Evolutionary conservation across 2,329 filamentous ascomycete species (phyloP), one percentile per base, ranked within the genome.

Genomic region (Penicillium fuscoglaucum): DNA sequence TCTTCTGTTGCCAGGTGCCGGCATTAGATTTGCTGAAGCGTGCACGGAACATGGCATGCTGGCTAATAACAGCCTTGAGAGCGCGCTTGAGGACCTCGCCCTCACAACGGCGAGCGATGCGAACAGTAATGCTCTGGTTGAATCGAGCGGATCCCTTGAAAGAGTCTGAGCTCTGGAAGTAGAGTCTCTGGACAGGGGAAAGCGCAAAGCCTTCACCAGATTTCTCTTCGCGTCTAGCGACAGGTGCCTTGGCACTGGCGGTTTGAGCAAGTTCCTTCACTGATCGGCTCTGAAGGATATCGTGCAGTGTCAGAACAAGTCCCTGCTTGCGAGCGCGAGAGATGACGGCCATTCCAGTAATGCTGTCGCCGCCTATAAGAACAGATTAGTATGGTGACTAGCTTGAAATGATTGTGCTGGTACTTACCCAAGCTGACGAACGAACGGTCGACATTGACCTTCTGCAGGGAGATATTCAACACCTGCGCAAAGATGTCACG

Each of bases 291-390:
- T 73, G 72, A n/a, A 76, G 59, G 29, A 76, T 68, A 37, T 70
- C 70, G 50, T 74, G 69, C 15, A 76, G 65, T 8, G 71, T 70
- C 13, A 76, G 44, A n/a, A 62, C 60, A 6, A 76, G 62, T 4
- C 71, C 72, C 26, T 71, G 68, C 40, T 72, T 74, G 24, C 73
- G 71, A n/a, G 73, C 70, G n/a, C 68, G 66, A 19, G 73, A 73
- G 29, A 76, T 69, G 24, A 76, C 68, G 9, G 72, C 69, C 73
- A 76, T 76, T 46, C 74, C 74, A 35, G 69, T 71, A 33, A 77
- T 75, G 46, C 74, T 77, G 57, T 77, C 74, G 5, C 75, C 75
- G 21, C 74, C 74, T 72, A 45, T 48, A 50, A 52, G 45, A 33
- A 45, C 37, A 19, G 9, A 50, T 68, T 54, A 66, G 58, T 44